Base-by-base conservation (phyloP, 768 basidiomycete species). In the Boletus reticuloceps region DNA sequence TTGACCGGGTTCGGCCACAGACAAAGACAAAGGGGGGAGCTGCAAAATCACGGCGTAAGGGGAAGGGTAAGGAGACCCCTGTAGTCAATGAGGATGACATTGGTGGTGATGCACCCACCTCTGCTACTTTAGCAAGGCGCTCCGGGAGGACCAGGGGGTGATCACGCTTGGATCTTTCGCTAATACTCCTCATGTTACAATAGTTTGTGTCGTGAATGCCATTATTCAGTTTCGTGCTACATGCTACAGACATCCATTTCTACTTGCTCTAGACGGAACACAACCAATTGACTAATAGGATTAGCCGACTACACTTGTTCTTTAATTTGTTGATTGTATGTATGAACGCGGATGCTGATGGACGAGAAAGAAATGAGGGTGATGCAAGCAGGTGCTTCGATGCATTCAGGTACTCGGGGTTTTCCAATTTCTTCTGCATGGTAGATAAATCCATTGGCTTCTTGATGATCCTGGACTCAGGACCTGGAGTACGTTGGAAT, bases 361-460 rank as follows among this genome's bases (percentile, higher is more conserved):
- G 36, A 55, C 44, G 57, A 60, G 64, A 55, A 61, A 53, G 39
- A 55, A 58, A 47, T 29, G 46, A 41, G 59, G 54, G 61, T 55
- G 58, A 64, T 65, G 63, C 64, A 57, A 67, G 68, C 59, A 60
- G 50, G 58, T 50, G 54, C 58, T 58, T 62, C 54, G 63, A 76
- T 3, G 91, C 87, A n/a, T 78, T 86, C 2, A 80, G 61, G 68
- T 98, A 99, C 57, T 88, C 84, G 49, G 80, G 77, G 34, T 76
- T 77, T 40, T 94, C 89, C 46, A 99, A 78, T 72, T 94, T 96
- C 69, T 76, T 82, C 61, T 85, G 84, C 78, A 99, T 94, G 10
- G 91, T 94, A 12, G 84, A 81, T 55, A 99, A 69, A 70, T 99
- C 97, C 92, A 99, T 98, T 5, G 97, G 97, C 64, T 84, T 86